These are phyloP conservation scores for Gastrodia elata DNA, from an alignment of 106 monocot species.

Conservation along the genomic window DNA sequence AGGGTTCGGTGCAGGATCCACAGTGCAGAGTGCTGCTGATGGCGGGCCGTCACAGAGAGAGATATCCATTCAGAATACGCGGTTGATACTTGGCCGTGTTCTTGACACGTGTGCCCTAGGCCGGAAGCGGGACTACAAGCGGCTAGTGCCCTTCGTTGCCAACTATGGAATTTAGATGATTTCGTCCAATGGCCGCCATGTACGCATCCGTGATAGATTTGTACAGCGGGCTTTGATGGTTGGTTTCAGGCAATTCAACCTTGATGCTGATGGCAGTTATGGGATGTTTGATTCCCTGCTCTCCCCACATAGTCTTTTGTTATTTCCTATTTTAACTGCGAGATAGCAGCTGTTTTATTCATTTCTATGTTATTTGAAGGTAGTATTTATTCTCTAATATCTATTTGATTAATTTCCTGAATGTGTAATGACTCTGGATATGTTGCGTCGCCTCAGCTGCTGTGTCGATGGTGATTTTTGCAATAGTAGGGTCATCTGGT, in stretches of 20 bases:
- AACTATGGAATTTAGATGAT: constrained; percentile 9
- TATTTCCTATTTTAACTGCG: no score
- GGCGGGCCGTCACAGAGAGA: constrained; percentile 49
- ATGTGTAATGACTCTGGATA: no score
- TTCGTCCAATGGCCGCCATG: background rate
- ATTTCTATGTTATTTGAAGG: no score
- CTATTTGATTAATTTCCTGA: no score
- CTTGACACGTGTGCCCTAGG: constrained; percentile 87
- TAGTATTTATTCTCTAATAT: no score
- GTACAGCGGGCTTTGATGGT: background rate
- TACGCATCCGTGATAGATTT: no score
- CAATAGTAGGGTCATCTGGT: no score
- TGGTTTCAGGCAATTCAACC: background rate
- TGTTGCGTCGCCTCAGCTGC: no score
- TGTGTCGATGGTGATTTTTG: no score
- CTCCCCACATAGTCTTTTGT: no score
- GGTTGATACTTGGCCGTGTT: constrained; percentile 79
- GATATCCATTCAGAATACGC: constrained; percentile 74
- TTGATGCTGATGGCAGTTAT: background rate
- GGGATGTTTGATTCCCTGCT: no score
- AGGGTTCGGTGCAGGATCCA: constrained; percentile 29
- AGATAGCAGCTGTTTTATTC: no score
- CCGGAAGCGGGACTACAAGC: constrained; percentile 81
- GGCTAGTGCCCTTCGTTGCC: constrained; percentile 89
- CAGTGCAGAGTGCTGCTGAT: constrained; percentile 19